Conservation (phyloP, 371 early-diverging fungal species). For the Zychaea mexicana region DNA sequence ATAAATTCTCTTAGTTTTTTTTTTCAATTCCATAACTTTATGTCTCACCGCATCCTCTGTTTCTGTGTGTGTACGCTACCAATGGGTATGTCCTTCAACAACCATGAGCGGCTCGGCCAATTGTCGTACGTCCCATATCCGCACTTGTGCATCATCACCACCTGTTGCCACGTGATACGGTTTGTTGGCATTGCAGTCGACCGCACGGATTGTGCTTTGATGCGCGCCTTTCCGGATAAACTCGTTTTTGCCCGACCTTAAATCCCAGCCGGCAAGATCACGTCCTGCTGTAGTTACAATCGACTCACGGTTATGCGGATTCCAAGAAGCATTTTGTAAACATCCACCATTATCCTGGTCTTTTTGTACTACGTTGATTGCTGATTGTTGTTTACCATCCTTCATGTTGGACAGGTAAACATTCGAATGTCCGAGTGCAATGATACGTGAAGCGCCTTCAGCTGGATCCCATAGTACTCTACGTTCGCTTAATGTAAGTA, state of each 20-base stretch:
- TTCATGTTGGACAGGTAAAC: constrained; percentile 2
- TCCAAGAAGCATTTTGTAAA: constrained; percentile 69
- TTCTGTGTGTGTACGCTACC: constrained; percentile 47
- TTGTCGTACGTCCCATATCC: constrained; percentile 85
- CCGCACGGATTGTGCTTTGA: constrained; percentile 61
- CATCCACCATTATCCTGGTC: constrained; percentile 14
- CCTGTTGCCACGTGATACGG: constrained; percentile 81
- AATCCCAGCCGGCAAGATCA: constrained; percentile 73
- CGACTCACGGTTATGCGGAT: constrained; percentile 66
- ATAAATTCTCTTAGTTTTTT: neutral
- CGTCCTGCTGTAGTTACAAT: constrained; percentile 52
- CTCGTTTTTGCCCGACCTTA: constrained; percentile 50
- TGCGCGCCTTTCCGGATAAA: constrained; percentile 64
- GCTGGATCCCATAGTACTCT: constrained; percentile 46
- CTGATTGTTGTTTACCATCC: constrained; percentile 1
- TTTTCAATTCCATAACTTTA: neutral
- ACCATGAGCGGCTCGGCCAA: constrained; percentile 54
- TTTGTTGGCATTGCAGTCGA: constrained; percentile 87
- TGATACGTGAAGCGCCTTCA: constrained; percentile 20
- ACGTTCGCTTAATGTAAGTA: neutral
- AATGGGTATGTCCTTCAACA: constrained; percentile 82
- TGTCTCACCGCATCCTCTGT: neutral
- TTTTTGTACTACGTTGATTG: constrained; percentile 6
- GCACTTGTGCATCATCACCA: constrained; percentile 82
- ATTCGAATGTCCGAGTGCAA: constrained; percentile 21